These are phyloP conservation scores for Colletotrichum ledebouriae DNA, from an alignment of 2,329 filamentous ascomycete genomes.

Conservation along the genomic window DNA sequence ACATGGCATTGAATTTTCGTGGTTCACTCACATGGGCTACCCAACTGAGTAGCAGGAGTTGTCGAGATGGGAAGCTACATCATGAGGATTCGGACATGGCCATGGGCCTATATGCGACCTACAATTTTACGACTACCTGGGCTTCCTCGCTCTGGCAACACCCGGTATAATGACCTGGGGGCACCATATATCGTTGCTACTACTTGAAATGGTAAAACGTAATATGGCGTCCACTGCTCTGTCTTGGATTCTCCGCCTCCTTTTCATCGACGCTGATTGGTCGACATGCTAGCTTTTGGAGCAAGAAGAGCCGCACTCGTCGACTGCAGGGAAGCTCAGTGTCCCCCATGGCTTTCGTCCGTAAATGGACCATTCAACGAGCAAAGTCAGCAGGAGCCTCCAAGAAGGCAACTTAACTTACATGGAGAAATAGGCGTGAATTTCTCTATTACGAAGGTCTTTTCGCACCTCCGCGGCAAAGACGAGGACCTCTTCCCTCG, in stretches of 20 bases:
- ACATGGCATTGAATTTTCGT: constrained; percentile 1
- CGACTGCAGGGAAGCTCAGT: background rate
- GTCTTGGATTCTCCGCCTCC: no score
- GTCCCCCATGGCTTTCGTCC: constrained; percentile 11
- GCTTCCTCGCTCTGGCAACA: background rate
- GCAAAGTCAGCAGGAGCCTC: background rate
- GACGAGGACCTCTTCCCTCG: constrained; percentile 12
- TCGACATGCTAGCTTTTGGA: no score
- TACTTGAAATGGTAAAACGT: no score
- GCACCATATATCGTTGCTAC: no score
- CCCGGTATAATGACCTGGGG: no score
- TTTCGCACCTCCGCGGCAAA: constrained; percentile 36
- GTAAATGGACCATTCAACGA: background rate
- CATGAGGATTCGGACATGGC: background rate
- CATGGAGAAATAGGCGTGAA: constrained; percentile 53
- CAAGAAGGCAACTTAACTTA: background rate
- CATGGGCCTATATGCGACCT: background rate
- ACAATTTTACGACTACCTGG: background rate
- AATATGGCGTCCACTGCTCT: no score
- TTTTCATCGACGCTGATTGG: no score
- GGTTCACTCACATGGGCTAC: background rate
- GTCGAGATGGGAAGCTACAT: background rate
- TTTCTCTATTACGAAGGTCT: constrained; percentile 44
- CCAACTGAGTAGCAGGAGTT: background rate
- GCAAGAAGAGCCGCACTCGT: no score